Evolutionary conservation across 495 filamentous ascomycete genomes (phyloP).

Genomic region (Penicillium roqueforti): DNA sequence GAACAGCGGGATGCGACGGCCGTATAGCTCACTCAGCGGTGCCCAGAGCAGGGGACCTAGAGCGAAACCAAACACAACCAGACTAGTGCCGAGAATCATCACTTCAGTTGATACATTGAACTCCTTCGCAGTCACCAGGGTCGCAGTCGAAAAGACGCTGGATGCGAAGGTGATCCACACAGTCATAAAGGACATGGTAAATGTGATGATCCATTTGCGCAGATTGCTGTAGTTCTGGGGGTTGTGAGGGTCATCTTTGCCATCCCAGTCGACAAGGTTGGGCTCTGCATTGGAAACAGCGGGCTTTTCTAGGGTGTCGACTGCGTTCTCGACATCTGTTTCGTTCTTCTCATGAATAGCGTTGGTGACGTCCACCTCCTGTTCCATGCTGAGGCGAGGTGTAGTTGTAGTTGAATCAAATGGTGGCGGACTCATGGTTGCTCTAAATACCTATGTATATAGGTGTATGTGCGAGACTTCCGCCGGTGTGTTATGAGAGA

Average conservation of each 20-base stretch:
- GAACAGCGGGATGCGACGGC: slow-evolving; percentile 54
- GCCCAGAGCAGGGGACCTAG: slow-evolving; percentile 53
- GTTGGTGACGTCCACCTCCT: slow-evolving; percentile 1
- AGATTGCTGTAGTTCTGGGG: slow-evolving; percentile 61
- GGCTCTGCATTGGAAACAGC: slow-evolving; percentile 29
- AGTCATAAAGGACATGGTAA: slow-evolving; percentile 54
- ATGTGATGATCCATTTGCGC: slow-evolving; percentile 69
- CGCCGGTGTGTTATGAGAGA: neutral
- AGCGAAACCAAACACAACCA: slow-evolving; percentile 55
- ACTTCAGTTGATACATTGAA: slow-evolving; percentile 53
- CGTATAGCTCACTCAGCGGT: slow-evolving; percentile 55
- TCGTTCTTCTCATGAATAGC: slow-evolving; percentile 4
- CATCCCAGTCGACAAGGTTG: slow-evolving; percentile 43
- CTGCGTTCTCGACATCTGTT: slow-evolving; percentile 20
- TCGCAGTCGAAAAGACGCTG: slow-evolving; percentile 57
- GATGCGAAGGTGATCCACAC: slow-evolving; percentile 58
- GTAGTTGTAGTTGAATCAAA: slow-evolving; percentile 23
- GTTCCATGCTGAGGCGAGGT: slow-evolving; percentile 24
- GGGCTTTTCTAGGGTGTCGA: slow-evolving; percentile 10
- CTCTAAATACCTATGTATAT: neutral
- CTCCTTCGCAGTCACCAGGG: slow-evolving; percentile 41
- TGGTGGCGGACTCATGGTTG: slow-evolving; percentile 8
- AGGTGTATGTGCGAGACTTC: neutral
- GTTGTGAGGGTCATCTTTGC: slow-evolving; percentile 61
- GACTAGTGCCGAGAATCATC: slow-evolving; percentile 52